phyloP scores from a whole-genome alignment of 306 rosid species.

The Malus domestica region DNA sequence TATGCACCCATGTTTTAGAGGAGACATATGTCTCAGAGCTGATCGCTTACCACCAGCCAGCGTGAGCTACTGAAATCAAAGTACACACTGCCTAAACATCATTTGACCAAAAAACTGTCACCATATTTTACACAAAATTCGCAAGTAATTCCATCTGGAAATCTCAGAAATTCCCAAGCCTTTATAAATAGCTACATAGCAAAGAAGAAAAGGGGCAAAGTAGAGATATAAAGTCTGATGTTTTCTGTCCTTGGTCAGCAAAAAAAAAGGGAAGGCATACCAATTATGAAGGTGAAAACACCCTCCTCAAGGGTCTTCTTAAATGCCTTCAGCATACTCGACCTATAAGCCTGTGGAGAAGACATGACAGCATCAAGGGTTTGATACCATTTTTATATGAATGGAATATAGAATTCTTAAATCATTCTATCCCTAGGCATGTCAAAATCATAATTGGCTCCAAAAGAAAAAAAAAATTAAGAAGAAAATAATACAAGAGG shows the following conservation, averaged over 20 bases:
- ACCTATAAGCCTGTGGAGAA: slow-evolving; percentile 67
- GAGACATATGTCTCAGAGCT: slow-evolving; percentile 13
- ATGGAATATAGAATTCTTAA: background rate
- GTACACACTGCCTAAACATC: slow-evolving; percentile 6
- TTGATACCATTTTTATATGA: background rate
- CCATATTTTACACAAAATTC: slow-evolving; percentile 23
- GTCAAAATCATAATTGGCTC: background rate
- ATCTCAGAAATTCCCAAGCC: slow-evolving; percentile 16
- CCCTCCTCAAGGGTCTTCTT: slow-evolving; percentile 93
- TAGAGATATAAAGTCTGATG: background rate
- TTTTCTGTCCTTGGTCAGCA: slow-evolving; percentile 4
- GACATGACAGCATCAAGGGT: slow-evolving; percentile 1
- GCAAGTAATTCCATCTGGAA: slow-evolving; percentile 31
- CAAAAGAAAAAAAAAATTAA: background rate
- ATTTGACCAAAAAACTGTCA: slow-evolving; percentile 20
- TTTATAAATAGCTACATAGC: slow-evolving; percentile 8
- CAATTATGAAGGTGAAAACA: slow-evolving; percentile 82
- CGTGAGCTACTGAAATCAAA: background rate
- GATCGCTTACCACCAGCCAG: background rate
- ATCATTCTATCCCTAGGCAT: background rate
- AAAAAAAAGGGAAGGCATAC: slow-evolving; percentile 43
- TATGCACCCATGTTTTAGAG: slow-evolving; percentile 7
- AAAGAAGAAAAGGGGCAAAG: background rate
- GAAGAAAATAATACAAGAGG: background rate
- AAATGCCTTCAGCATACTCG: slow-evolving; percentile 96